Conservation (phyloP, 2,329 filamentous ascomycete genomes). For the Colletotrichum neosansevieriae region DNA sequence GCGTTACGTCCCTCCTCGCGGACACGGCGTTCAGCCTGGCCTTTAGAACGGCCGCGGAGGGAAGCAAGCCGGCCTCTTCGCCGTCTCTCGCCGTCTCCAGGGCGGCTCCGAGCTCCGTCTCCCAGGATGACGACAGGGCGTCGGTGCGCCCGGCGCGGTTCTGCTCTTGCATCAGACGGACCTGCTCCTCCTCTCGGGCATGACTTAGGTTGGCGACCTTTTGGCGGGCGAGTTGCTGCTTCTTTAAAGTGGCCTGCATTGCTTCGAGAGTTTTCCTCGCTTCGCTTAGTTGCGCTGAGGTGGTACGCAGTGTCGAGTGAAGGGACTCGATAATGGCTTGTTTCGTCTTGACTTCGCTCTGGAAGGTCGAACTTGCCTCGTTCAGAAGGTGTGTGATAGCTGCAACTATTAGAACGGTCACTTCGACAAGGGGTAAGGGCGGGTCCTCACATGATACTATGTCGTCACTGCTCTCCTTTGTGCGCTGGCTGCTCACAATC, state of each 20-base stretch:
- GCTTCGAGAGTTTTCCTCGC: slow-evolving; percentile 80
- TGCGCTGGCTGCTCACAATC: slow-evolving; percentile 64
- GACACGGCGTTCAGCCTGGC: slow-evolving; percentile 79
- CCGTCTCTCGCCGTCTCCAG: slow-evolving; percentile 52
- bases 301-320: slow-evolving; percentile 83
- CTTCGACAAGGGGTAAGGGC: not conserved
- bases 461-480: slow-evolving; percentile 80
- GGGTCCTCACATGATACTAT: slow-evolving; percentile 80
- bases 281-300: slow-evolving; percentile 82
- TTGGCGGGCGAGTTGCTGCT: slow-evolving; percentile 74
- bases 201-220: slow-evolving; percentile 83
- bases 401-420: slow-evolving; percentile 45
- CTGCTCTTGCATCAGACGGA: slow-evolving; percentile 58
- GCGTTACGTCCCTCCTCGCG: slow-evolving; percentile 74
- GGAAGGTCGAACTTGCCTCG: slow-evolving; percentile 83
- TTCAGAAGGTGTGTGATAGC: slow-evolving; percentile 87
- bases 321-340: slow-evolving; percentile 86
- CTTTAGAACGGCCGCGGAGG: slow-evolving; percentile 70
- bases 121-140: slow-evolving; percentile 64
- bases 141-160: slow-evolving; percentile 54
- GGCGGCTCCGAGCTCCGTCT: slow-evolving; percentile 64
- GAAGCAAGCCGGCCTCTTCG: slow-evolving; percentile 61
- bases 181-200: slow-evolving; percentile 78
- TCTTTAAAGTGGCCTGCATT: slow-evolving; percentile 74
- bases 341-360: slow-evolving; percentile 83